Evolutionary conservation across 2,329 filamentous ascomycete genomes (phyloP).

Genomic region (Sphaceloma murrayae): DNA sequence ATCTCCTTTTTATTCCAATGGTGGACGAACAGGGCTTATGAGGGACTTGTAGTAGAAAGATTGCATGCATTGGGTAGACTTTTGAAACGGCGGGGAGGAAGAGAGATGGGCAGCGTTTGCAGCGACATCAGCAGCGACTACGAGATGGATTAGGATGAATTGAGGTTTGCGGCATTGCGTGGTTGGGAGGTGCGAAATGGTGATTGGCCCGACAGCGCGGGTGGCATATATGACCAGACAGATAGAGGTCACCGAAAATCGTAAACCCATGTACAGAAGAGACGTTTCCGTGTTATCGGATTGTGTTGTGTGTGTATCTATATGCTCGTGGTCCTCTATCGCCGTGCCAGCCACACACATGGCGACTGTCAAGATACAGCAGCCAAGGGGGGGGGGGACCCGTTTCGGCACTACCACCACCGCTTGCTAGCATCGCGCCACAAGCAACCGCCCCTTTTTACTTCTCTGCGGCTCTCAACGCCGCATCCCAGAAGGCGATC

Average conservation of each 20-base stretch:
- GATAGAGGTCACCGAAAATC: neutral
- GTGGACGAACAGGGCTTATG: conserved; percentile 6
- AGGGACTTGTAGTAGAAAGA: neutral
- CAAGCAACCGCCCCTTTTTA: conserved; percentile 18
- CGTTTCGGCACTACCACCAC: no score
- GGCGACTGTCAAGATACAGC: no score
- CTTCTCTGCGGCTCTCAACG: conserved; percentile 28
- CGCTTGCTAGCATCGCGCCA: neutral
- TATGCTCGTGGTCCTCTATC: neutral
- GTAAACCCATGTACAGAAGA: neutral
- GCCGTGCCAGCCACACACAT: no score
- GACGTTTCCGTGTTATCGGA: neutral
- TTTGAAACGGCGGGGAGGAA: no score
- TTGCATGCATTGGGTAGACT: no score
- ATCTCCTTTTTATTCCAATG: no score
- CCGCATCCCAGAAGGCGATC: conserved; percentile 67
- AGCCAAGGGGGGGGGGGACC: no score
- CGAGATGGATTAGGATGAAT: neutral
- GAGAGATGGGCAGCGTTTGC: no score
- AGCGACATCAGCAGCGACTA: no score
- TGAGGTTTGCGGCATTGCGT: neutral
- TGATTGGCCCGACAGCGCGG: neutral
- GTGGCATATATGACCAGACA: neutral
- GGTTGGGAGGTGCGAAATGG: neutral
- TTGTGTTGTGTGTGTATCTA: no score